phyloP scores from a whole-genome alignment of 257 asterid genomes.

The Marsdenia floribunda region DNA sequence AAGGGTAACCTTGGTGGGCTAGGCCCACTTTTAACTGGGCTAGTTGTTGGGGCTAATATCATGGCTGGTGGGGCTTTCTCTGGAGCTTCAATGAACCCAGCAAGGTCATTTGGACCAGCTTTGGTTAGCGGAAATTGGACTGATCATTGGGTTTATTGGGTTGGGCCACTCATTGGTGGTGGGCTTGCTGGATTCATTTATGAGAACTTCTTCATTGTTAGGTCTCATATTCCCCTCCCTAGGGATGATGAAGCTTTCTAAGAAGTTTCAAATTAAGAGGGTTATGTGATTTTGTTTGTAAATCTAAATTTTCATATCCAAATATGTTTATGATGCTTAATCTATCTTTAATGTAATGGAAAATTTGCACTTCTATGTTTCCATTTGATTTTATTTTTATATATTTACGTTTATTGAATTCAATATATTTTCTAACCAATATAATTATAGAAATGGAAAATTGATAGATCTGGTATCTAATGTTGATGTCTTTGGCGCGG shows the following conservation, averaged over 20 bases:
- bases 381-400: too few species aligned
- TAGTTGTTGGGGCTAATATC: conserved; percentile 80
- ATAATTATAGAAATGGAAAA: too few species aligned
- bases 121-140: conserved; percentile 83
- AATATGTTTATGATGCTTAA: not conserved
- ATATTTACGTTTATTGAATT: too few species aligned
- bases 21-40: conserved; percentile 85
- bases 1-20: conserved; percentile 74
- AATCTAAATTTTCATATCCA: not conserved
- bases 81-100: conserved; percentile 96
- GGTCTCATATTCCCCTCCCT: conserved; percentile 48
- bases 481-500: too few species aligned
- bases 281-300: not conserved
- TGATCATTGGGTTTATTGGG: conserved; percentile 93
- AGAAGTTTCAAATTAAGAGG: not conserved
- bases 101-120: conserved; percentile 91
- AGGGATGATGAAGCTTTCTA: conserved; percentile 39
- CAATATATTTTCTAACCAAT: too few species aligned
- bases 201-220: conserved; percentile 69
- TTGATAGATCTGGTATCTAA: too few species aligned
- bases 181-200: conserved; percentile 76
- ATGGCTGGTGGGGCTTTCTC: conserved; percentile 96
- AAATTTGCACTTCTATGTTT: not conserved
- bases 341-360: not conserved
- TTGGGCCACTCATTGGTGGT: conserved; percentile 89